Evolutionary conservation across 2,329 filamentous ascomycete genomes (phyloP).

Genomic region (Cladosporium oxysporum): DNA sequence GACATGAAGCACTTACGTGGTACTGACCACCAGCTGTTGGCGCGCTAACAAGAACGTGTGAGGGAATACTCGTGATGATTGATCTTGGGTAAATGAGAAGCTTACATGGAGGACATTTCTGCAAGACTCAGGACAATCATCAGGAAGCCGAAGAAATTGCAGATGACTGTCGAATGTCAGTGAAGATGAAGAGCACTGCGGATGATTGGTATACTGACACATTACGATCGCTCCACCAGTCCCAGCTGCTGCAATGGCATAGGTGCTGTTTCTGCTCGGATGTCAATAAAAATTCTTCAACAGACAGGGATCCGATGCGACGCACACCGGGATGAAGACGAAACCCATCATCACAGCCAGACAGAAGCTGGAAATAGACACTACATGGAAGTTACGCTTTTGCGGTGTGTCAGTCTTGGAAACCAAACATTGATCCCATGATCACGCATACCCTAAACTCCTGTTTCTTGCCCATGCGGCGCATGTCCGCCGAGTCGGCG

Average conservation of each 20-base stretch:
- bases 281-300: constrained; percentile 11
- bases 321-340: constrained; percentile 32
- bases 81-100: no score
- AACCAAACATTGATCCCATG: background rate
- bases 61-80: background rate
- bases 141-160: constrained; percentile 26
- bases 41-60: constrained; percentile 18
- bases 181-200: background rate
- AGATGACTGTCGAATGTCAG: constrained; percentile 9
- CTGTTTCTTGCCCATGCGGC: constrained; percentile 34
- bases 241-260: constrained; percentile 10
- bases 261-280: background rate
- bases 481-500: constrained; percentile 30
- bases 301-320: constrained; percentile 26
- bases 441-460: constrained; percentile 29
- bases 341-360: constrained; percentile 34
- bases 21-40: constrained; percentile 37
- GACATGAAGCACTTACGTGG: constrained; percentile 20
- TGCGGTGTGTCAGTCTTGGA: background rate
- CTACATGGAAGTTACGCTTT: constrained; percentile 23
- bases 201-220: background rate
- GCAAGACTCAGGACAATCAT: constrained; percentile 35
- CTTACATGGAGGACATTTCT: constrained; percentile 35
- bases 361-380: constrained; percentile 28
- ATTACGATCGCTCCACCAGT: constrained; percentile 11